Conservation (phyloP, 768 basidiomycete species). For the Mycena leptocephala region DNA sequence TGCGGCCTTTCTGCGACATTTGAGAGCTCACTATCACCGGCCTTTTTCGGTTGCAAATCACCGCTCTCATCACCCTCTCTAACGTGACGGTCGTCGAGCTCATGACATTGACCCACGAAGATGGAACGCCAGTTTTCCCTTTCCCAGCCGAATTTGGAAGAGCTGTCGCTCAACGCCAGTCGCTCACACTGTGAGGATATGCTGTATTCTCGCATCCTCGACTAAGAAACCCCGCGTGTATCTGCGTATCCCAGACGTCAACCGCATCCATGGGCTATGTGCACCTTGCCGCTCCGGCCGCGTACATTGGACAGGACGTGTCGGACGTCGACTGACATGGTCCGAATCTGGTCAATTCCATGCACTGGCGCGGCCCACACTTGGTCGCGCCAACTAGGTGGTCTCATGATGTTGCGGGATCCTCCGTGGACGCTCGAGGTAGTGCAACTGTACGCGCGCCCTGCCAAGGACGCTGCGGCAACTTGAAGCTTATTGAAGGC, state of each 20-base stretch:
- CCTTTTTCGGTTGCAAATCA: background rate
- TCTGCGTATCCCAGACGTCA: background rate
- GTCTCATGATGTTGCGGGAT: no score
- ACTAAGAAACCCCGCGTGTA: background rate
- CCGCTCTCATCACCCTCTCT: background rate
- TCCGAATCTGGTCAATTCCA: no score
- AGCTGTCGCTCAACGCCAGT: background rate
- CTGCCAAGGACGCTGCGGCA: background rate
- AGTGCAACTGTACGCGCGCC: no score
- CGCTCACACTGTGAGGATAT: background rate
- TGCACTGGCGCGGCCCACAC: no score
- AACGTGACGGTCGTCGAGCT: background rate
- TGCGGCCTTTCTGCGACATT: background rate
- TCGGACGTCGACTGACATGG: no score
- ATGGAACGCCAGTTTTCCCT: background rate
- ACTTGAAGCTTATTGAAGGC: background rate
- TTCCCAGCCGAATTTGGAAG: background rate
- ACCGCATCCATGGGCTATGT: background rate
- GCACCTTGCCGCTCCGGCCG: no score
- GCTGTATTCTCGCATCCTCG: background rate
- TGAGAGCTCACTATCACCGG: background rate
- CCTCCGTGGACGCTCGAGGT: no score
- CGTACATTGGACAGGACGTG: no score
- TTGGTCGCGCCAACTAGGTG: no score
- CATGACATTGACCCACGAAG: background rate